Conservation (phyloP, 1,284 basidiomycete genomes). For the Rhizoctonia solani region DNA sequence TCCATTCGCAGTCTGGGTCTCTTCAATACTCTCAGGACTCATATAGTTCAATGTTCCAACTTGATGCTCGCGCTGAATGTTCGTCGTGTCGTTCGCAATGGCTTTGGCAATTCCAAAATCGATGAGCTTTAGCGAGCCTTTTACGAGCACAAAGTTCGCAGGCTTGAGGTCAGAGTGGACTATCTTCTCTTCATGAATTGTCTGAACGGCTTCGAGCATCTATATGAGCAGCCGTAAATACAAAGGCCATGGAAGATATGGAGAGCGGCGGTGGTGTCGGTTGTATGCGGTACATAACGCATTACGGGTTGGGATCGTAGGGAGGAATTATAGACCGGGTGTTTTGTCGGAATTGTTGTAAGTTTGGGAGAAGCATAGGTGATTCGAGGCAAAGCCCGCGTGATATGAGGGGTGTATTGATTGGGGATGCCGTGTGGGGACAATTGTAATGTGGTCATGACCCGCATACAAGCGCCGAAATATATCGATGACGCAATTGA, state of each 20-base stretch:
- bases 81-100: conserved; percentile 95
- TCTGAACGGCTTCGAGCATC: conserved; percentile 96
- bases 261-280: too few species aligned
- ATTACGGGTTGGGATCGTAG: too few species aligned
- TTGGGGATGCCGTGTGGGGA: neutral
- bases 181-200: conserved; percentile 95
- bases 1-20: conserved; percentile 44
- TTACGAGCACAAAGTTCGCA: conserved; percentile 93
- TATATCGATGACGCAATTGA: too few species aligned
- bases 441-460: too few species aligned
- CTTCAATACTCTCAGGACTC: conserved; percentile 14
- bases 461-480: too few species aligned
- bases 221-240: conserved; percentile 46
- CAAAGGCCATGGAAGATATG: too few species aligned
- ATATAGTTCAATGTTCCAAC: conserved; percentile 47
- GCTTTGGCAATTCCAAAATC: conserved; percentile 98
- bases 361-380: too few species aligned
- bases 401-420: too few species aligned
- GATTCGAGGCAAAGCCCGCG: too few species aligned
- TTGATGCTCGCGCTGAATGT: conserved; percentile 93
- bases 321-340: too few species aligned
- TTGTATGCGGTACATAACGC: too few species aligned
- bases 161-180: conserved; percentile 96
- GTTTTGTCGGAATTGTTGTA: too few species aligned
- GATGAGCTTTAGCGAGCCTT: conserved; percentile 90